phyloP scores from a whole-genome alignment of 2,329 filamentous ascomycete species.

The Hirsutella thompsonii region DNA sequence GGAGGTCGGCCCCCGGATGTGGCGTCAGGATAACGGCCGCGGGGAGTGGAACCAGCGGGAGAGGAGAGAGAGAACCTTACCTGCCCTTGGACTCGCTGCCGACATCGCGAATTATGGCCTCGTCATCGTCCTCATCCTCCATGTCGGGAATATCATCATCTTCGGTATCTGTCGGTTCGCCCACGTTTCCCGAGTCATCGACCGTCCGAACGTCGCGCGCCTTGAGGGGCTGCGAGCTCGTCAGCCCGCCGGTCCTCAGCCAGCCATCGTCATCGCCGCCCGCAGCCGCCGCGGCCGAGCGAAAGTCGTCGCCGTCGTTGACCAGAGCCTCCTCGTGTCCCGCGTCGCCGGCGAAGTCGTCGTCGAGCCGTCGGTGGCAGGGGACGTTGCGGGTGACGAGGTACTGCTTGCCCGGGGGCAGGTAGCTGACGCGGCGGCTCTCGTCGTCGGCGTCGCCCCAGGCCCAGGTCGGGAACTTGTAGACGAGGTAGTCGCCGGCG shows the following conservation, averaged over 20 bases:
- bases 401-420: constrained; percentile 87
- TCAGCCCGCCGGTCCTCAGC: constrained; percentile 74
- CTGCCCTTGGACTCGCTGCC: constrained; percentile 31
- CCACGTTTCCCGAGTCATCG: constrained; percentile 78
- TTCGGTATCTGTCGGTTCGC: constrained; percentile 55
- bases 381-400: constrained; percentile 90
- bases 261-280: constrained; percentile 67
- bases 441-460: constrained; percentile 85
- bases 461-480: constrained; percentile 98
- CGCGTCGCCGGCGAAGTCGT: constrained; percentile 82
- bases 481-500: constrained; percentile 93
- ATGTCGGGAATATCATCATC: constrained; percentile 95
- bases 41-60: no score
- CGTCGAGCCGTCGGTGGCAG: constrained; percentile 80
- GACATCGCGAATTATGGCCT: constrained; percentile 83
- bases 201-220: constrained; percentile 75
- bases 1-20: no score
- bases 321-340: constrained; percentile 81
- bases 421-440: constrained; percentile 63
- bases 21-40: no score
- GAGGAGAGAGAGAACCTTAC: constrained; percentile 17
- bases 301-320: constrained; percentile 58
- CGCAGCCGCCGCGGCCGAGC: constrained; percentile 27
- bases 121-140: constrained; percentile 95
- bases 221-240: constrained; percentile 62